A percentile compares a stretch with the other conserved stretches of the same genome.
These are phyloP conservation scores for Psilocybe mexicana DNA, from an alignment of 1,284 basidiomycete genomes.

Conservation along the genomic window DNA sequence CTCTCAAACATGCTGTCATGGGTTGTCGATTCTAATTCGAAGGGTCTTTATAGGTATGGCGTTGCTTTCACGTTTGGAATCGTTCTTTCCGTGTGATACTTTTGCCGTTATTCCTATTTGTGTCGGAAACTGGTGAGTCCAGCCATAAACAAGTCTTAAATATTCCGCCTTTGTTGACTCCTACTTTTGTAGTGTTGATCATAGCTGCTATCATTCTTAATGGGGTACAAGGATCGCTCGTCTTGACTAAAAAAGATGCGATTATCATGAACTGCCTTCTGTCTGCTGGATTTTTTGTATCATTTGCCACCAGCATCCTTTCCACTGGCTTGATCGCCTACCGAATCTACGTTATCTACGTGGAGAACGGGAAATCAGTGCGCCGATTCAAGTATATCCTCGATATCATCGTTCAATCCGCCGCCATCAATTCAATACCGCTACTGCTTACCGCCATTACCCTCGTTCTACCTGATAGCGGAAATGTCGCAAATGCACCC, in stretches of 20 bases:
- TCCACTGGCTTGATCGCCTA: conserved; percentile 8
- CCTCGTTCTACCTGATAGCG: background rate
- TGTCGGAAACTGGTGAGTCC: conserved; percentile 2
- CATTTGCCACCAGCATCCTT: background rate
- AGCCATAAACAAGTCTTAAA: background rate
- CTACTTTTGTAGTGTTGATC: background rate
- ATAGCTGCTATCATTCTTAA: background rate
- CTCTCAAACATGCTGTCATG: background rate
- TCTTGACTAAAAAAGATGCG: background rate
- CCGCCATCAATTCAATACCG: conserved; percentile 5
- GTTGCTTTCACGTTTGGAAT: conserved; percentile 7
- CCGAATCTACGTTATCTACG: background rate
- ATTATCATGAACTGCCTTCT: background rate
- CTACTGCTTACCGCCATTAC: conserved; percentile 2
- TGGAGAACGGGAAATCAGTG: background rate
- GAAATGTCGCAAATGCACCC: background rate
- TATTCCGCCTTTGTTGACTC: background rate
- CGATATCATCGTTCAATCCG: conserved; percentile 8
- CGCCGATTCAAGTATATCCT: conserved; percentile 1
- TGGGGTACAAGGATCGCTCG: background rate
- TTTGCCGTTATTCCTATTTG: background rate
- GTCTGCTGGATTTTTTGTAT: background rate
- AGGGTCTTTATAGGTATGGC: background rate
- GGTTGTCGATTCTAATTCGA: background rate
- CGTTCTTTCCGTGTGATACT: conserved; percentile 1